Base-by-base conservation (phyloP, 768 basidiomycete species). In the Mrakia hoshinonis region DNA sequence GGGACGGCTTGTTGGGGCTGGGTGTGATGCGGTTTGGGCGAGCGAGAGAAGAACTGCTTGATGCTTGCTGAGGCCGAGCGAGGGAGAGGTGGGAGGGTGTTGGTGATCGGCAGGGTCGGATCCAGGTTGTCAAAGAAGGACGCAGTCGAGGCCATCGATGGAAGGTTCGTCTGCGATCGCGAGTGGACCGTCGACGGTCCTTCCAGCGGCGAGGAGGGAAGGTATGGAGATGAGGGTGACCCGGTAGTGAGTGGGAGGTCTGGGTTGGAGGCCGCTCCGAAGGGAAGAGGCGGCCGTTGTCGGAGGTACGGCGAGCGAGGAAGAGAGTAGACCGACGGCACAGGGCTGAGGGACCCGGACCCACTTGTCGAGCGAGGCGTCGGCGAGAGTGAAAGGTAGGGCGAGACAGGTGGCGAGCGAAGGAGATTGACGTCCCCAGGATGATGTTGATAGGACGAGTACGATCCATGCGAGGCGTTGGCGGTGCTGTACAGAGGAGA, bases 81-180 rank as follows among this genome's bases (percentile, higher is more conserved):
- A 22, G 64, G 48, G 18, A 66, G 24, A 9, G 64, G 64, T 15
- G 64, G 64, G 34, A 66, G 64, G 31, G 64, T 66, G 31, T 66
- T 66, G 12, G 64, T 66, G 31, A 66, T 66, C 7, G 64, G 64
- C 4, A 66, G 48, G 46, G 64, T 66, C 12, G 64, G 64, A n/a
- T 66, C 64, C 13, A 66, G 64, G 31, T 60, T 20, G 48, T 47
- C 31, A 47, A 31, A 51, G 29, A 29, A 65, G 3, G 39, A 43
- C 7, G 62, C 18, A 22, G 39, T 29, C 29, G 10, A 18, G 26
- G 55, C 15, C 31, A 61, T 36, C 18, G 58, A 39, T 12, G 58
- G 34, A 0, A 38, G 34, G 36, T 61, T 7, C 13, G 34, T 36
- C 31, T 31, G 22, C 20, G 58, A 61, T 22, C 31, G 31, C 26